Evolutionary conservation across 768 basidiomycete genomes (phyloP), one percentile per base, ranked within the genome.

Genomic region (Lanmaoa rubissima): DNA sequence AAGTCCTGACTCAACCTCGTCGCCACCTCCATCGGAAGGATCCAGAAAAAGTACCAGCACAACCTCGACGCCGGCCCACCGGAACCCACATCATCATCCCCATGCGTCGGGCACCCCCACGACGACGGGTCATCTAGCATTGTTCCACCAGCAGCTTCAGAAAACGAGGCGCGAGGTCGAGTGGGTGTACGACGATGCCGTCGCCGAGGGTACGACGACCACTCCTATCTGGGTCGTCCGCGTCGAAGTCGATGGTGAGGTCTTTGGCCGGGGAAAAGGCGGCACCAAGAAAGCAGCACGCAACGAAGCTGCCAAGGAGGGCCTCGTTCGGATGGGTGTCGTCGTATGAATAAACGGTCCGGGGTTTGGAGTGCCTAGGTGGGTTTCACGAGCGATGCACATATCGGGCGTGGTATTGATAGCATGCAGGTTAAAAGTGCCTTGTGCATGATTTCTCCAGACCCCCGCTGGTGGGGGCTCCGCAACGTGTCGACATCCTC

Each of bases 241-340:
- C 58, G 86, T 85, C 39, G 69, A 85, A 44, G 82, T 91, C 48
- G 80, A 85, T 44, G 83, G 83, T 4, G 75, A 81, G 52, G 73
- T 78, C 46, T 78, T 79, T 72, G 90, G 88, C 5, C 67, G 67
- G 13, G 90, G 90, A 1, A 78, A 74, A 53, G 90, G 88, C 11
- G 82, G 79, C 60, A 91, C 88, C 41, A 93, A 92, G 79, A 89
- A 86, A 69, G 80, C 82, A 1, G 90, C 90, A 1, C 79, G 86
- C 66, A 90, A 91, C 65, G 90, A 90, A 66, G 90, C 90, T 5
- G 90, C 90, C 32, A 91, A 89, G 69, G 75, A 83, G 61, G 90
- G 88, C 3, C 75, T 92, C 59, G 69, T 75, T 65, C 79, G 73
- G 54, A 61, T 92, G 69, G 86, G 83, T 2, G 76, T 88, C 46